Base-by-base conservation (phyloP, 208 protist species). In the Strigomonas galati region DNA sequence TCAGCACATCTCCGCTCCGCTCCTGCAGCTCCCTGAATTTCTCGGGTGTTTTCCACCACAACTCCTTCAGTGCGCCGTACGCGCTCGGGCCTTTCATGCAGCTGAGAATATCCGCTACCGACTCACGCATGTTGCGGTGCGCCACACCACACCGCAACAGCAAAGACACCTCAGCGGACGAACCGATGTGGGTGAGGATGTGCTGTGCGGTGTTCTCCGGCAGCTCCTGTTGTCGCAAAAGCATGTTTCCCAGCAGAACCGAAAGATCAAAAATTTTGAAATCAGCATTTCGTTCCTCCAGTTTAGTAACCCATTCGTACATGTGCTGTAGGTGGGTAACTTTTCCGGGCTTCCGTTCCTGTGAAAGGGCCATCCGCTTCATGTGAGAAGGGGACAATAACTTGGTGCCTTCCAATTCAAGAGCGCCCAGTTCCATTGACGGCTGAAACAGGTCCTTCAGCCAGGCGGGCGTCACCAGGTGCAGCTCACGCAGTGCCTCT, bases 1-100 rank as follows among this genome's bases (percentile, higher is more conserved):
- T 80, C 52, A 94, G 66, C 15, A 89, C 30, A 73, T 94, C 89
- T 6, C 89, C 89, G 37, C 77, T 51, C 17, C 58, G 26, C 37
- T 86, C 71, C 61, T 94, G 85, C 62, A 84, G 55, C 35, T 40
- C 35, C 10, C 35, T 4, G 35, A 40, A 40, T 10, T 40, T 40
- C 4, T 40, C 35, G 10, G 35, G 35, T 40, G 35, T 40, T 40
- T 40, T 40, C 35, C 35, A 40, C 35, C 35, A 68, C 60, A 87
- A 32, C 19, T 67, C 35, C 40, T 79, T 72, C 44, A 72, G 43
- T 14, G 79, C 82, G 62, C 73, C 69, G 59, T 93, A 93, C 0
- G 82, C 70, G 17, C 77, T 67, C 52, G 74, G 35, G 7, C 87
- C 87, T 30, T 75, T 32, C 82, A 89, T 89, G 19, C 58, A 2